Percentiles rank a stretch among this genome's conserved stretches.
Conservation (phyloP, 257 asterid genomes). For the Anisodus tanguticus region DNA sequence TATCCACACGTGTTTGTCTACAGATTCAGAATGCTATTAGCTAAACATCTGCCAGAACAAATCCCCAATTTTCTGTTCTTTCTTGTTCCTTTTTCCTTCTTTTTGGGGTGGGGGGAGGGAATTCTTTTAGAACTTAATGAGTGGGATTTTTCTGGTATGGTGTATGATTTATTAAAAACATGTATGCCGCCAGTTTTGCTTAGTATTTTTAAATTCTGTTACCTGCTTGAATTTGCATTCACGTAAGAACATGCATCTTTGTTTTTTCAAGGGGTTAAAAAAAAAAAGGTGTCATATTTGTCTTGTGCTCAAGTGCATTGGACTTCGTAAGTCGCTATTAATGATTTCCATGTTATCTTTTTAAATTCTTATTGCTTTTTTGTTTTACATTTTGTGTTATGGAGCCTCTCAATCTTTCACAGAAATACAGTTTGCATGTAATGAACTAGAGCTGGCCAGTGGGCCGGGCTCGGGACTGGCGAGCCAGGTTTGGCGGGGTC, state of each 20-base stretch:
- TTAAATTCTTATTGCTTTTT: neutral
- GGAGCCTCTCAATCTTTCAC: slow-evolving; percentile 3
- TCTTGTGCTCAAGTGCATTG: slow-evolving; percentile 5
- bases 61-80: neutral
- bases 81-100: neutral
- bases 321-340: neutral
- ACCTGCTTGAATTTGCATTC: neutral
- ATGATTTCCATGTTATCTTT: neutral
- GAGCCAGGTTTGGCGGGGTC: no score
- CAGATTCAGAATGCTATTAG: neutral
- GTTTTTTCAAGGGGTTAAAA: neutral
- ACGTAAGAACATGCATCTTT: slow-evolving; percentile 1
- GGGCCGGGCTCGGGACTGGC: no score
- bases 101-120: neutral
- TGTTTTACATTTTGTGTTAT: neutral
- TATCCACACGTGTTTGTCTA: neutral
- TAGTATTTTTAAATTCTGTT: neutral
- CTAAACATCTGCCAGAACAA: no score
- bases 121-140: neutral
- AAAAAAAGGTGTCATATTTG: neutral
- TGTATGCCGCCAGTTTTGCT: neutral
- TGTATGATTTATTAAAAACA: neutral
- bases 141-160: slow-evolving; percentile 4
- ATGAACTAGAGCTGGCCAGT: no score
- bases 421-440: neutral